Percentiles rank a stretch among this genome's conserved stretches.
Conservation (phyloP, 306 rosid species). For the cucumber (Cucumis sativus) region DNA sequence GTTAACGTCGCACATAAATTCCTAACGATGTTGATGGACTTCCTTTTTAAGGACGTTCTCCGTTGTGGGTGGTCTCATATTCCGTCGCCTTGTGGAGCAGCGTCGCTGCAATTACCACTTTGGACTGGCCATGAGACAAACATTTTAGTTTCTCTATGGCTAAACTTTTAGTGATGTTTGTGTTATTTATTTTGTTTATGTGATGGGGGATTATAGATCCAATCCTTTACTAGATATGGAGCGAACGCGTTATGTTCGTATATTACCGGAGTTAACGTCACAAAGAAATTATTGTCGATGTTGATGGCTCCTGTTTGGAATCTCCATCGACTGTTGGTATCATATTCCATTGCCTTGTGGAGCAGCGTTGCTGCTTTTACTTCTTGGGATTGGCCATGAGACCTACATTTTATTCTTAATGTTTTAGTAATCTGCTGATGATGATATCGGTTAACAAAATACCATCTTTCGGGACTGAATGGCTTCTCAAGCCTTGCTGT, state of each 20-base stretch:
- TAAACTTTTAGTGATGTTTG: background rate
- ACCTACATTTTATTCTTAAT: conserved; percentile 15
- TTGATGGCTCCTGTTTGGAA: conserved; percentile 25
- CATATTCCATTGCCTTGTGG: conserved; percentile 66
- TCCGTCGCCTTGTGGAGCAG: conserved; percentile 57
- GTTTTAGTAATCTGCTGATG: background rate
- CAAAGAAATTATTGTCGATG: conserved; percentile 6
- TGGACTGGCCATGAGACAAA: conserved; percentile 61
- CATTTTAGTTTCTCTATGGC: background rate
- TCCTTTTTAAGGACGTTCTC: conserved; percentile 21
- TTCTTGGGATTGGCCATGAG: conserved; percentile 58
- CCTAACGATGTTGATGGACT: conserved; percentile 25
- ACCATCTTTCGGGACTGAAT: conserved; percentile 18
- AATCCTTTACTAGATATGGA: conserved; percentile 23
- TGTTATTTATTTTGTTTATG: background rate
- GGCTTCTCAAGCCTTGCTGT: conserved; percentile 24
- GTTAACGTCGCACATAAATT: conserved; percentile 32
- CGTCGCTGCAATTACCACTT: conserved; percentile 43
- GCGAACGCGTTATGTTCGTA: conserved; percentile 43
- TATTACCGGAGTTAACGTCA: conserved; percentile 42
- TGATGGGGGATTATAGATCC: conserved; percentile 37
- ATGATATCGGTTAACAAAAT: background rate
- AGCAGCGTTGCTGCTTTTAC: conserved; percentile 57
- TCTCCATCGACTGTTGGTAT: conserved; percentile 30
- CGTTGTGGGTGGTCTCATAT: conserved; percentile 42